Conservation (phyloP, 2,329 filamentous ascomycete species). For the Lasiodiplodia theobromae region DNA sequence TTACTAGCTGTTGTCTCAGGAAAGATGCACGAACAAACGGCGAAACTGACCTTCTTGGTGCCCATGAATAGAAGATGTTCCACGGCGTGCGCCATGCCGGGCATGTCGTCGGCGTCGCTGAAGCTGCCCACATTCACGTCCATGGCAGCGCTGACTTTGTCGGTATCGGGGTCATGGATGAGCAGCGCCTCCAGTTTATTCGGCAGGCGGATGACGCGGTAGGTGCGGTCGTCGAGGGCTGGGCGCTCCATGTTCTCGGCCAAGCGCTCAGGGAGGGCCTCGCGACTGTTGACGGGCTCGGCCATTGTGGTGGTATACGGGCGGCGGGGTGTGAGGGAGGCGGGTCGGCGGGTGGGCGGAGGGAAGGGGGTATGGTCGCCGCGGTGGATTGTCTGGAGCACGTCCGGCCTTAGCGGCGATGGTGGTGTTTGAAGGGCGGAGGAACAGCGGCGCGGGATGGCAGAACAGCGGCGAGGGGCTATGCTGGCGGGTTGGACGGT, state of each 20-base stretch:
- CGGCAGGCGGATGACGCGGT: constrained; percentile 82
- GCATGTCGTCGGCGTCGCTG: constrained; percentile 88
- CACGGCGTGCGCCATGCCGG: constrained; percentile 93
- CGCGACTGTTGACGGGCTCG: constrained; percentile 27
- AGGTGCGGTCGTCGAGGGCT: constrained; percentile 82
- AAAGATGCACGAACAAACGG: neutral
- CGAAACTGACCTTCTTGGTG: constrained; percentile 76
- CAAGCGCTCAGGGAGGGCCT: constrained; percentile 43
- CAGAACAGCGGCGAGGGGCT: constrained; percentile 2
- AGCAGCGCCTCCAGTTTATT: constrained; percentile 91
- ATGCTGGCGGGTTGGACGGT: constrained; percentile 5
- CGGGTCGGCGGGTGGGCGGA: neutral
- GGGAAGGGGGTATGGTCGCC: neutral
- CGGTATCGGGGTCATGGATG: constrained; percentile 92
- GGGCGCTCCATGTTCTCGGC: constrained; percentile 81
- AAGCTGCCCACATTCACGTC: constrained; percentile 97
- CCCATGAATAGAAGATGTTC: constrained; percentile 99
- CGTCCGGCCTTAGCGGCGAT: constrained; percentile 15
- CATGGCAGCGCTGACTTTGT: constrained; percentile 94
- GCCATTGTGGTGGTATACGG: constrained; percentile 33
- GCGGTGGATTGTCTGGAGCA: constrained; percentile 15
- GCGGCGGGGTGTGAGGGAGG: constrained; percentile 15
- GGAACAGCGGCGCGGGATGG: neutral
- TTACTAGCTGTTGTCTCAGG: neutral
- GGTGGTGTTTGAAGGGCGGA: constrained; percentile 11